phyloP scores from a whole-genome alignment of 1,284 basidiomycete species.

The Bjerkandera adusta region DNA sequence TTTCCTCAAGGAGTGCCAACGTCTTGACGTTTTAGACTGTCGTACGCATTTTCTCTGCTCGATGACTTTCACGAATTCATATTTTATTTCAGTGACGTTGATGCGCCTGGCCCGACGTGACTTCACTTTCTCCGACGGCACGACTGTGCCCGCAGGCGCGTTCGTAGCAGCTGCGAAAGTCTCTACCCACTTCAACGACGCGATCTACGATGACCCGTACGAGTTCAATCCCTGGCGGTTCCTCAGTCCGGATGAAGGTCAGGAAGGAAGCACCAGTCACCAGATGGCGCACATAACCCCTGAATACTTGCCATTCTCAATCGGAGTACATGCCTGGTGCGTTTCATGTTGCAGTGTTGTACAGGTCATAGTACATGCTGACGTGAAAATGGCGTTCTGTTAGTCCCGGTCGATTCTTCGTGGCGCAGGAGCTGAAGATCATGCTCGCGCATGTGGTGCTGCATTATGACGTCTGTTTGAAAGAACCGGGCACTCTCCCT shows the following conservation, averaged over 20 bases:
- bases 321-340: conserved; percentile 29
- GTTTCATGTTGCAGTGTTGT: conserved; percentile 6
- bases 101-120: conserved; percentile 33
- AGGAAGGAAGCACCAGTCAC: conserved; percentile 23
- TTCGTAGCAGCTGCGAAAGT: not conserved
- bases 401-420: conserved; percentile 31
- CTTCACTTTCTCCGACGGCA: conserved; percentile 40
- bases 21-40: conserved; percentile 28
- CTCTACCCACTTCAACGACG: conserved; percentile 34
- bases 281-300: conserved; percentile 23
- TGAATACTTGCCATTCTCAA: conserved; percentile 27
- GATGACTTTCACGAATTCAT: not conserved
- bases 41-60: conserved; percentile 21
- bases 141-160: conserved; percentile 22
- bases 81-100: conserved; percentile 28
- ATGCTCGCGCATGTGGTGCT: conserved; percentile 25
- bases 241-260: conserved; percentile 20
- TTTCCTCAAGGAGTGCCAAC: conserved; percentile 42
- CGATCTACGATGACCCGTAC: conserved; percentile 29
- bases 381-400: not conserved
- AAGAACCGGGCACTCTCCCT: conserved; percentile 14
- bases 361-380: not conserved
- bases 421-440: conserved; percentile 23
- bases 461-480: conserved; percentile 25
- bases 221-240: conserved; percentile 41